Conservation (phyloP, 257 asterid species). For the Dorcoceras hygrometricum region DNA sequence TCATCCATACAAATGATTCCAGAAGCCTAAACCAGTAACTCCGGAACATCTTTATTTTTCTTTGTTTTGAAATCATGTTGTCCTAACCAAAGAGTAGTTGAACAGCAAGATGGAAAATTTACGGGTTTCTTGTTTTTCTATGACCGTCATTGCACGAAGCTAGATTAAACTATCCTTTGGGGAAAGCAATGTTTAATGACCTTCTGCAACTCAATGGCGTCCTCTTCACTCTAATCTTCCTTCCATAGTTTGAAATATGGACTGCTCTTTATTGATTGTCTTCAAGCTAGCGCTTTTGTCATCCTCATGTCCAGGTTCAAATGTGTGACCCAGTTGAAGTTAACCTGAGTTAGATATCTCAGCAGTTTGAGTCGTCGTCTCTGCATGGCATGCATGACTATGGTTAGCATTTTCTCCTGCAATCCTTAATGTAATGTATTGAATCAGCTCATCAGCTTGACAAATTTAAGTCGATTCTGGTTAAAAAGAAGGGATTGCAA, state of each 20-base stretch:
- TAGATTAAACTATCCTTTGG: constrained; percentile 14
- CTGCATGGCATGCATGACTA: constrained; percentile 15
- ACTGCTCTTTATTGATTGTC: neutral
- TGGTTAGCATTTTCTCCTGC: constrained; percentile 30
- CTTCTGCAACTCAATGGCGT: constrained; percentile 37
- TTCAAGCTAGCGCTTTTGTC: constrained; percentile 11
- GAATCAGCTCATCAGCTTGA: constrained; percentile 6
- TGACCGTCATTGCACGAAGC: neutral
- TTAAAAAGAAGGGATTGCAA: neutral
- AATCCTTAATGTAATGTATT: constrained; percentile 10
- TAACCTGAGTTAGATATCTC: neutral
- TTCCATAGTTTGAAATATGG: constrained; percentile 43
- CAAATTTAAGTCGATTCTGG: neutral
- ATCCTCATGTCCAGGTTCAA: neutral
- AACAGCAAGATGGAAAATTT: neutral
- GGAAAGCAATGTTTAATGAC: constrained; percentile 30
- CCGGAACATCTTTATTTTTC: neutral
- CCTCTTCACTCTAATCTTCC: constrained; percentile 34
- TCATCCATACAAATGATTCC: no score
- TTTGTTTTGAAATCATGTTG: neutral
- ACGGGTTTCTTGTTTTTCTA: neutral
- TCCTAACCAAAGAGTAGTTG: neutral
- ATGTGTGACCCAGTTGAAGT: neutral
- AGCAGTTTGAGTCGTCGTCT: constrained; percentile 14
- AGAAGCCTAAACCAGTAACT: neutral